Percentiles rank a stretch among this genome's conserved stretches.
Conservation (phyloP, 768 basidiomycete genomes). For the Trametopsis cervina region DNA sequence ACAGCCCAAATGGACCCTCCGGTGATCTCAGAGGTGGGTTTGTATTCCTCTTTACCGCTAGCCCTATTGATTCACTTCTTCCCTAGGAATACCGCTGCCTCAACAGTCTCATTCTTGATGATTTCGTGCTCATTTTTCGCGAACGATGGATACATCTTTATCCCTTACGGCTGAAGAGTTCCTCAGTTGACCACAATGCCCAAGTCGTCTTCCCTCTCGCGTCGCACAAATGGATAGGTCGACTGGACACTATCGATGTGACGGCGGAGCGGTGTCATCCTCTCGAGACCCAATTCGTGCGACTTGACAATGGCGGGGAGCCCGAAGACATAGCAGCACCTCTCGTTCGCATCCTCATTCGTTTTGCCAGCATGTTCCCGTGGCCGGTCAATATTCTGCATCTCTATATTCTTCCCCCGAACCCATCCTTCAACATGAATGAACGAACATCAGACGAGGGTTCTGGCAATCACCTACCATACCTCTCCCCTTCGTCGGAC, state of each 20-base stretch:
- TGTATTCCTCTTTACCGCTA: too few species aligned
- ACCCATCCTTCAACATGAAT: constrained; percentile 17
- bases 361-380: constrained; percentile 53
- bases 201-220: constrained; percentile 37
- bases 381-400: constrained; percentile 71
- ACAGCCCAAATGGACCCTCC: too few species aligned
- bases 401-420: constrained; percentile 46
- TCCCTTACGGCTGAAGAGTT: constrained; percentile 36
- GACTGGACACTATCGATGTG: constrained; percentile 45
- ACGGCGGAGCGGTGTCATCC: constrained; percentile 22
- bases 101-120: constrained; percentile 35
- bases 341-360: constrained; percentile 46
- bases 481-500: constrained; percentile 12
- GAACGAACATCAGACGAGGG: neutral
- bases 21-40: too few species aligned
- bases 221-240: constrained; percentile 46
- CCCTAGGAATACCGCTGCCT: constrained; percentile 34
- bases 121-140: constrained; percentile 41
- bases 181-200: constrained; percentile 18
- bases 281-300: neutral
- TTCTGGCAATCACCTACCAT: constrained; percentile 5
- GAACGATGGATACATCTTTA: constrained; percentile 21
- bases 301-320: neutral
- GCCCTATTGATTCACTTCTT: too few species aligned
- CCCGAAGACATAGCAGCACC: constrained; percentile 11